Base-by-base conservation (phyloP, 2,329 filamentous ascomycete species). In the Hymenoscyphus fraxineus region DNA sequence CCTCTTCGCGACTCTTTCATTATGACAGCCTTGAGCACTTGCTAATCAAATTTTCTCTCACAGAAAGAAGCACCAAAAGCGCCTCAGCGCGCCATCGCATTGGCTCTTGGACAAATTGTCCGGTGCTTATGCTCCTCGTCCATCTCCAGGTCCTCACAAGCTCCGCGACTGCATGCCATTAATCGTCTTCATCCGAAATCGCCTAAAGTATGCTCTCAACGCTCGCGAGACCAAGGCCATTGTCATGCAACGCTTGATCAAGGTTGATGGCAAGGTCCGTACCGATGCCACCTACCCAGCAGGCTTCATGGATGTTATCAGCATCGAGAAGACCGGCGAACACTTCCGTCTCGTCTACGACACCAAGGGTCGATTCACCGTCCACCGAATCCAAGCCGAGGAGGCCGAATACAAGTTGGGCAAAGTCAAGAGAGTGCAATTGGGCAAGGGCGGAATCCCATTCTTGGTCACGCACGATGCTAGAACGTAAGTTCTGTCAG, bases 381-480 rank as follows among this genome's bases (percentile, higher is more conserved):
- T 99, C 80, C 95, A 99, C 92, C 92, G 95, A 79, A 98, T 99
- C 85, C 94, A 96, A 82, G 84, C 88, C 75, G 95, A 98, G 87
- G 95, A 99, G 91, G 93, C 94, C 76, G 89, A 95, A 86, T 99
- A 97, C 92, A 99, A 99, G 91, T 88, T 99, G 77, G 93, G 93
- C 87, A 99, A 98, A 88, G 95, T 99, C 86, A 97, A 97, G 92
- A 91, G 94, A 78, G 95, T 99, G 71, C 95, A 99, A 87, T 88
- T 99, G 77, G 95, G 95, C 87, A 94, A 93, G 84, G 96, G 95
- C 84, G 95, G 93, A 86, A 96, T 99, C 89, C 95, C 95, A 96
- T 99, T 97, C 93, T 97, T 98, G 93, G 95, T 99, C 92, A 99
- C 95, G 93, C 95, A 99, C 92, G 95, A 99, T 95, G 95, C 95